These are phyloP conservation scores for Closterium sp. DNA, from an alignment of 139 green algal species.

Conservation along the genomic window DNA sequence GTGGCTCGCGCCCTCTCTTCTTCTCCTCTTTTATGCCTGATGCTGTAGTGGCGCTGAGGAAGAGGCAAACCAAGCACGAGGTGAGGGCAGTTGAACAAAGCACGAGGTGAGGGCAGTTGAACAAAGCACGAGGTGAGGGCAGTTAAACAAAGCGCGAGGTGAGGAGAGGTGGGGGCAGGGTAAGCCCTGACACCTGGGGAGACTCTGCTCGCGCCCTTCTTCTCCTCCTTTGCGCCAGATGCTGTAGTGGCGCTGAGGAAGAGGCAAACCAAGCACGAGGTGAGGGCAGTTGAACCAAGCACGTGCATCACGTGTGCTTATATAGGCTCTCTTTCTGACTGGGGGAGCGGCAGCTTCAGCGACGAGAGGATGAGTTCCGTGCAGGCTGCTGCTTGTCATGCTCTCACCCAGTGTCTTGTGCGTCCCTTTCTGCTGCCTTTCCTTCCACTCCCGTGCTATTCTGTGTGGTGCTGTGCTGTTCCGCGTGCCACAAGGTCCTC, in stretches of 20 bases:
- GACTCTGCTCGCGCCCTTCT: no score
- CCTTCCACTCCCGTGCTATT: background rate
- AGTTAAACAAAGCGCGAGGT: background rate
- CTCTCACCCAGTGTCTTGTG: no score
- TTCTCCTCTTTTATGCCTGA: conserved; percentile 40
- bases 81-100: background rate
- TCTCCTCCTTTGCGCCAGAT: conserved; percentile 25
- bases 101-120: background rate
- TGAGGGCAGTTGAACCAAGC: background rate
- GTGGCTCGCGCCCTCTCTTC: conserved; percentile 2
- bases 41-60: conserved; percentile 24
- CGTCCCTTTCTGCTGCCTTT: background rate
- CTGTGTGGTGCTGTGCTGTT: no score
- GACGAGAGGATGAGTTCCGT: conserved; percentile 31
- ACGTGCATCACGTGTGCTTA: no score
- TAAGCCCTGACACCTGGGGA: no score
- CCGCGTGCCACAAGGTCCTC: conserved; percentile 13
- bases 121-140: background rate
- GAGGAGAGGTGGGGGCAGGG: no score
- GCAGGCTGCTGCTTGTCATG: conserved; percentile 21
- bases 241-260: conserved; percentile 24
- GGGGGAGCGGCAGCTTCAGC: conserved; percentile 11
- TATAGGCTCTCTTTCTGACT: conserved; percentile 45
- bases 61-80: conserved; percentile 8
- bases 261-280: conserved; percentile 3